These are phyloP conservation scores for Codiaeum variegatum DNA, from an alignment of 441 rosid genomes.

Conservation along the genomic window DNA sequence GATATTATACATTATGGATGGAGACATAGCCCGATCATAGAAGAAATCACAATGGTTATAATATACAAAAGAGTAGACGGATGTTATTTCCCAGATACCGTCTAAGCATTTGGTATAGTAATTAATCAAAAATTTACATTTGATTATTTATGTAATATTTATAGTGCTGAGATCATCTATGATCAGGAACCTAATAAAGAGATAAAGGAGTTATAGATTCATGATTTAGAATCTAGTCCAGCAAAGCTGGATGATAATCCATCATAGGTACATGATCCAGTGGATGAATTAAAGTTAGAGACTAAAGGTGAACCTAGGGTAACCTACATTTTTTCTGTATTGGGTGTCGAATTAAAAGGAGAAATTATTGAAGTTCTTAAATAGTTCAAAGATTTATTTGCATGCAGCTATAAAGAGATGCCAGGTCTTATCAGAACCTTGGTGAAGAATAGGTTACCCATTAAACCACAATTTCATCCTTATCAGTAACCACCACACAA, in stretches of 20 bases:
- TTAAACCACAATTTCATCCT: no score
- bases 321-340: not conserved
- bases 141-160: no score
- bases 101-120: not conserved
- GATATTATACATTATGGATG: no score
- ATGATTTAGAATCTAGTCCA: not conserved
- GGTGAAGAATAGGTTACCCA: not conserved
- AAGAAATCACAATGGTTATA: no score
- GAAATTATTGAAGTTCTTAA: no score
- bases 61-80: no score
- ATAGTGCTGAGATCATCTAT: not conserved
- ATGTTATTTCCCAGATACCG: not conserved
- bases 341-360: rapidly evolving
- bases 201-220: no score
- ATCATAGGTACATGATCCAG: not conserved
- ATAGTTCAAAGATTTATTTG: no score
- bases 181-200: not conserved
- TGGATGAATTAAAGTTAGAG: not conserved
- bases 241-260: not conserved
- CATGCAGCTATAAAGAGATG: not conserved
- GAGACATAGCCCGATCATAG: no score
- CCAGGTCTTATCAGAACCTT: not conserved
- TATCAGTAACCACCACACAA: not conserved
- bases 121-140: no score
- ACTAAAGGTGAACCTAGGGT: not conserved